Evolutionary conservation across 768 basidiomycete species (phyloP).

Genomic region (Galerina sulciceps): DNA sequence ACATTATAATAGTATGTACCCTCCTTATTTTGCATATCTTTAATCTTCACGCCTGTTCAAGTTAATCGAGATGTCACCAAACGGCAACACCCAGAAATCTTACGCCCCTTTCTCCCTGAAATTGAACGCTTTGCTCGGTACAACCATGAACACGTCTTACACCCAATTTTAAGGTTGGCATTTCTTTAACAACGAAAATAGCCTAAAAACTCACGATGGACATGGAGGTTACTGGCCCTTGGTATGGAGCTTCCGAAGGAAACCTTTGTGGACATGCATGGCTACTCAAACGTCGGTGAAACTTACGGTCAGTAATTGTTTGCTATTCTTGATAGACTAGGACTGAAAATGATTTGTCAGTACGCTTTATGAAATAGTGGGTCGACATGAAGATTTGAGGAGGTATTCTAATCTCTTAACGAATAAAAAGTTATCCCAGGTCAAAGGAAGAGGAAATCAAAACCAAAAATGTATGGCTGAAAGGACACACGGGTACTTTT

Average conservation of each 20-base stretch:
- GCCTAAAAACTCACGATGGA: not conserved
- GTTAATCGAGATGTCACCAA: conserved; percentile 55
- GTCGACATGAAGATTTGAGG: conserved; percentile 14
- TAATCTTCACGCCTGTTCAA: conserved; percentile 21
- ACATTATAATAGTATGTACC: conserved; percentile 58
- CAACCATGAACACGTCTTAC: conserved; percentile 56
- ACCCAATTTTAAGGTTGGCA: conserved; percentile 47
- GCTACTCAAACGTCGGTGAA: conserved; percentile 43
- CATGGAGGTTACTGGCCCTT: conserved; percentile 47
- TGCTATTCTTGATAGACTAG: not conserved
- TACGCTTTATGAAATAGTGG: conserved; percentile 71
- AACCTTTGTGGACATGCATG: conserved; percentile 50
- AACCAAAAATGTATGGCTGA: conserved; percentile 60
- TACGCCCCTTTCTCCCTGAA: conserved; percentile 58
- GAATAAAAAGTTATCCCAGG: conserved; percentile 47
- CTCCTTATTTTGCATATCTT: not conserved
- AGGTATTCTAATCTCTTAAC: not conserved
- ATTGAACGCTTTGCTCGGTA: conserved; percentile 52
- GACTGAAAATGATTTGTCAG: conserved; percentile 31
- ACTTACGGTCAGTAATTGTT: conserved; percentile 38
- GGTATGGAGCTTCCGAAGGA: conserved; percentile 62
- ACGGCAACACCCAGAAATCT: conserved; percentile 49
- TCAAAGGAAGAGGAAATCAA: conserved; percentile 51
- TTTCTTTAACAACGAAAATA: not conserved
- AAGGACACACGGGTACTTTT: conserved; percentile 57